Base-by-base conservation (phyloP, 257 asterid genomes). In the Plantago elongata region DNA sequence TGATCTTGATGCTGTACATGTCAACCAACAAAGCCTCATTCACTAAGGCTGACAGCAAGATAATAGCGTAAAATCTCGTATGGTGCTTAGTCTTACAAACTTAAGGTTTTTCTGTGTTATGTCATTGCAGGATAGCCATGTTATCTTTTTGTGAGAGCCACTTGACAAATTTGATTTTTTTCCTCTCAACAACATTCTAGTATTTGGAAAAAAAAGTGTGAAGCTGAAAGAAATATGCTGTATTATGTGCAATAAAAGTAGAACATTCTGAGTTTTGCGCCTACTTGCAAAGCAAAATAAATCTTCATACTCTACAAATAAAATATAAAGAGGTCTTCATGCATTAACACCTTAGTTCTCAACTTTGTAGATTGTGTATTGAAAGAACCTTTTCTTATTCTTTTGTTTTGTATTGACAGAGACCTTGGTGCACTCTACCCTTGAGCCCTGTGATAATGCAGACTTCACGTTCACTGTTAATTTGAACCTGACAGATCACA, bases 381-480 rank as follows among this genome's bases (percentile, higher is more conserved):
- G 59, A 54, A 27, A 54, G 4, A 18, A 54, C 9, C 3, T 18
- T 49, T 49, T 16, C n/a, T n/a, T 49, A 11, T 15, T 15, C n/a
- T 49, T 14, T 14, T 49, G 2, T 38, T 58, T 15, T 63, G 9
- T 12, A 18, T 74, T 84, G 81, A 67, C 96, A 93, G 99, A 93
- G 78, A 93, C 99, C 65, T 80, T 93, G 94, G 99, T 93, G 81
- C 99, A 93, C 80, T 89, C 99, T 54, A 73, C 94, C 18, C 96
- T 93, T 30, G 97, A 93, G 67, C 95, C 94, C 12, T 89, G 93
- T 55, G 72, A 70, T 44, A 92, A 85, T 75, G 85, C 94, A 42
- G 99, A 93, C 78, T 89, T 93, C 78, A 87, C 94, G 15, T 93
- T 93, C 71, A 65, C 88, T 2, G 99, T 89, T 46, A 79, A 93